Percentiles rank a stretch among this genome's conserved stretches.
These are phyloP conservation scores for Colletotrichum ledebouriae DNA, from an alignment of 2,329 filamentous ascomycete species.

Conservation along the genomic window DNA sequence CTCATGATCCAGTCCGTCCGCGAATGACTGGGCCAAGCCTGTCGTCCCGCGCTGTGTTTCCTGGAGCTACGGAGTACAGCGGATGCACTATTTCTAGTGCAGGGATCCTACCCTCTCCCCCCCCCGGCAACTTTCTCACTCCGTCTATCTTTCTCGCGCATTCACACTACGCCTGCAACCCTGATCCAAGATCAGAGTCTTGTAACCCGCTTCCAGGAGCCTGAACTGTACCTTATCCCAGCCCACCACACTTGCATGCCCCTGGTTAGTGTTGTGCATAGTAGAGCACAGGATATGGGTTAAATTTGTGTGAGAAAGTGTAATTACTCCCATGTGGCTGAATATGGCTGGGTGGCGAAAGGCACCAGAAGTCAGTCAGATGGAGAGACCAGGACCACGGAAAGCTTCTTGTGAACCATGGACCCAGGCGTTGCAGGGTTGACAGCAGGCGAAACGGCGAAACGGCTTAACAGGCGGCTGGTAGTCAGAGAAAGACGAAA, in stretches of 20 bases:
- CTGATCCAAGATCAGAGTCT: neutral
- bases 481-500: conserved; percentile 4
- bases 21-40: conserved; percentile 35
- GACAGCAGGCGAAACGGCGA: conserved; percentile 10
- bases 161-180: neutral
- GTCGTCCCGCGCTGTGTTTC: conserved; percentile 36
- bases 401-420: conserved; percentile 41
- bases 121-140: neutral
- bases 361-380: neutral
- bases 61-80: conserved; percentile 26
- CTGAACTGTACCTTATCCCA: neutral
- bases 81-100: conserved; percentile 20
- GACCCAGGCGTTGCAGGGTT: conserved; percentile 33
- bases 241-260: too few species aligned
- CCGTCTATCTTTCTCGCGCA: conserved; percentile 6
- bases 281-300: too few species aligned
- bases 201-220: neutral
- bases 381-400: conserved; percentile 33
- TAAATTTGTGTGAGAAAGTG: too few species aligned
- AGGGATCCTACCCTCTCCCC: neutral
- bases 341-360: too few species aligned
- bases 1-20: conserved; percentile 36
- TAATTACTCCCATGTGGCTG: too few species aligned
- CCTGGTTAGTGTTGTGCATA: too few species aligned
- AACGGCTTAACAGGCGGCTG: conserved; percentile 20